Evolutionary conservation across 495 filamentous ascomycete genomes (phyloP).

Genomic region (Annulohypoxylon moriforme): DNA sequence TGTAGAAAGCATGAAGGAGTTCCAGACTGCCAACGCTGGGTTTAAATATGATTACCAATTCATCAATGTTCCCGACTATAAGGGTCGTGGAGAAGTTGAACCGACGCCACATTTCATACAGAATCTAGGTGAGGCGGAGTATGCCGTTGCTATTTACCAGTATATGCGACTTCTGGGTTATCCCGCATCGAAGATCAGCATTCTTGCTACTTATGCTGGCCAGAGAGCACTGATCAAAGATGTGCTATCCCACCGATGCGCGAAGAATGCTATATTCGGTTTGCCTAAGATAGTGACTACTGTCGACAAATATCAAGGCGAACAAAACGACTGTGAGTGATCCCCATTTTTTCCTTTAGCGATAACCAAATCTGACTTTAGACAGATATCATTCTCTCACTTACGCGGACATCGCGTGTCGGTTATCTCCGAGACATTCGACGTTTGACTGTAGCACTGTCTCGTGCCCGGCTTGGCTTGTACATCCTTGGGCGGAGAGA

Average conservation of each 20-base stretch:
- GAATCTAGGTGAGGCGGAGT: slow-evolving; percentile 97
- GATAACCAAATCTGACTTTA: slow-evolving; percentile 41
- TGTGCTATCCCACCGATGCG: slow-evolving; percentile 86
- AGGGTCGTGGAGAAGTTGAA: slow-evolving; percentile 87
- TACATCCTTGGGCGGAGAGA: slow-evolving; percentile 93
- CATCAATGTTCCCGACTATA: slow-evolving; percentile 95
- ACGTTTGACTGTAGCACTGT: slow-evolving; percentile 95
- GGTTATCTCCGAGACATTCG: slow-evolving; percentile 95
- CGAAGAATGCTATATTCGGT: slow-evolving; percentile 85
- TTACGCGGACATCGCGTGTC: slow-evolving; percentile 88
- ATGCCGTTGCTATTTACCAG: slow-evolving; percentile 92
- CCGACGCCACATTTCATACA: slow-evolving; percentile 97
- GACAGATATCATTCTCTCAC: slow-evolving; percentile 88
- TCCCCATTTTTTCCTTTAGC: not conserved
- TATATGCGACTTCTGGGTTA: slow-evolving; percentile 99
- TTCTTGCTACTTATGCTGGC: slow-evolving; percentile 95
- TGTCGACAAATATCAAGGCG: slow-evolving; percentile 98
- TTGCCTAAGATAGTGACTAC: slow-evolving; percentile 91
- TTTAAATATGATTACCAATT: slow-evolving; percentile 97
- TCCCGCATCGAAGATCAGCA: slow-evolving; percentile 88
- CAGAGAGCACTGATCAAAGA: slow-evolving; percentile 91
- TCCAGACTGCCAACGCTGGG: slow-evolving; percentile 85
- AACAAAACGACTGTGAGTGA: slow-evolving; percentile 96
- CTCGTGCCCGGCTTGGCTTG: slow-evolving; percentile 88
- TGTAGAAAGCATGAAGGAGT: slow-evolving; percentile 75